Evolutionary conservation across 306 rosid species (phyloP).

Genomic region (Vicia villosa): DNA sequence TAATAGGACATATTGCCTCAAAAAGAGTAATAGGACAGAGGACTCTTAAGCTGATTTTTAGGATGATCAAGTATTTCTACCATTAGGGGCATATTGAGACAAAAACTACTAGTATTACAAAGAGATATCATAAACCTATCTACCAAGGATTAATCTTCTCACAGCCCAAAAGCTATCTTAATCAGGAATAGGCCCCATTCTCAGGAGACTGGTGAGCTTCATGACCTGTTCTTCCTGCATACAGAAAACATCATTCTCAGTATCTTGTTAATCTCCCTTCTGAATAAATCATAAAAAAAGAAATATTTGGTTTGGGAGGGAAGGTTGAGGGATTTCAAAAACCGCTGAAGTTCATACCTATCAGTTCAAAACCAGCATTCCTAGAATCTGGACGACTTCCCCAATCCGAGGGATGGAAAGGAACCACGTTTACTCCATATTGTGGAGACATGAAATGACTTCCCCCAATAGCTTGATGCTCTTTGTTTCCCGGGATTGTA

Average conservation of each 20-base stretch:
- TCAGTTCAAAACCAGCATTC: slow-evolving; percentile 55
- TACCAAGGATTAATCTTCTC: slow-evolving; percentile 43
- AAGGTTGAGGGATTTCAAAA: neutral
- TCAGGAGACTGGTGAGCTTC: slow-evolving; percentile 69
- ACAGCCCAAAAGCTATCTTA: slow-evolving; percentile 32
- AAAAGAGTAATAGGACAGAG: slow-evolving; percentile 3
- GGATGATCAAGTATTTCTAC: slow-evolving; percentile 26
- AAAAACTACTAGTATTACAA: slow-evolving; percentile 38
- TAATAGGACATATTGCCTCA: too few relatives aligned
- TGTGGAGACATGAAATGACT: slow-evolving; percentile 69
- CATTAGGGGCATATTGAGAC: slow-evolving; percentile 48
- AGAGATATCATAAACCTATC: slow-evolving; percentile 64
- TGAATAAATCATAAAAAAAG: neutral
- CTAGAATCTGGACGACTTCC: slow-evolving; percentile 56
- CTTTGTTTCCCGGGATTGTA: slow-evolving; percentile 54
- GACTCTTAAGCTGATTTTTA: neutral
- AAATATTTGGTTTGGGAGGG: neutral
- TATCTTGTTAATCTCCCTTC: slow-evolving; percentile 21
- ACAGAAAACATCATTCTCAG: slow-evolving; percentile 24
- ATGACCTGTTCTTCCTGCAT: slow-evolving; percentile 63
- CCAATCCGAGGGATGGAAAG: slow-evolving; percentile 66
- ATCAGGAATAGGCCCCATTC: slow-evolving; percentile 75
- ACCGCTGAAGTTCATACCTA: slow-evolving; percentile 51
- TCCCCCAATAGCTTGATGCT: slow-evolving; percentile 63
- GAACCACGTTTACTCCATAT: slow-evolving; percentile 48